These are phyloP conservation scores for Cyclotella sp. DNA, from an alignment of 108 stramenopile species.

Conservation along the genomic window DNA sequence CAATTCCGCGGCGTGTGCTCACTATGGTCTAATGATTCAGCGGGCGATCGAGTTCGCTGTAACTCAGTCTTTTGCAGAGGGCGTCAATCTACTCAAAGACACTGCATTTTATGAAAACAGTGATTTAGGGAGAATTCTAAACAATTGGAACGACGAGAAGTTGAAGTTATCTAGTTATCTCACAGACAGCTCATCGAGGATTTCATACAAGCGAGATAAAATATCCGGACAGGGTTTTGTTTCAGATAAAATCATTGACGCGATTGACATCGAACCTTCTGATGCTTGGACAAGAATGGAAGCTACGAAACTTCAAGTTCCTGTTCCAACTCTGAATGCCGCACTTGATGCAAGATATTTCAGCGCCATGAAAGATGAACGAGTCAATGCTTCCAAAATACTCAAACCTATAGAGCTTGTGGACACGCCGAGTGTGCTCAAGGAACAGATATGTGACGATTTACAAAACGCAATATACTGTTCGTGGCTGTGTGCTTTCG, in stretches of 20 bases:
- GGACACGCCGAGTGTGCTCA: slow-evolving; percentile 69
- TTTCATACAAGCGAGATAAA: slow-evolving; percentile 83
- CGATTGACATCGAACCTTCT: slow-evolving; percentile 88
- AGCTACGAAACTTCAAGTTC: slow-evolving; percentile 80
- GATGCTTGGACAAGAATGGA: slow-evolving; percentile 92
- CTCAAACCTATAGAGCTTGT: slow-evolving; percentile 63
- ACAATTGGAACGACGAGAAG: slow-evolving; percentile 78
- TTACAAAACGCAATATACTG: slow-evolving; percentile 88
- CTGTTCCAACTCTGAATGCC: slow-evolving; percentile 83
- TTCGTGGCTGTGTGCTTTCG: slow-evolving; percentile 91
- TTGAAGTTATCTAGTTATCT: slow-evolving; percentile 68
- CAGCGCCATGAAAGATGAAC: slow-evolving; percentile 76
- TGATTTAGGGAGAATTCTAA: slow-evolving; percentile 77
- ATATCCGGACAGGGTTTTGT: slow-evolving; percentile 61
- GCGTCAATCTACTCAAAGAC: slow-evolving; percentile 74
- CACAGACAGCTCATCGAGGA: slow-evolving; percentile 84
- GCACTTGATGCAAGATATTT: slow-evolving; percentile 91
- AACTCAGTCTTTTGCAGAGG: slow-evolving; percentile 92
- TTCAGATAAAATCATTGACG: slow-evolving; percentile 80
- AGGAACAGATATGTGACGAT: slow-evolving; percentile 84
- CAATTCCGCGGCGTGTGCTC: slow-evolving; percentile 45
- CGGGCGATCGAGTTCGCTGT: slow-evolving; percentile 94
- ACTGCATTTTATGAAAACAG: slow-evolving; percentile 73
- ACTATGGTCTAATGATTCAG: slow-evolving; percentile 89
- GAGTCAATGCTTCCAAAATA: slow-evolving; percentile 64